phyloP scores from a whole-genome alignment of 2,329 filamentous ascomycete genomes.

The Penicillium sp. region DNA sequence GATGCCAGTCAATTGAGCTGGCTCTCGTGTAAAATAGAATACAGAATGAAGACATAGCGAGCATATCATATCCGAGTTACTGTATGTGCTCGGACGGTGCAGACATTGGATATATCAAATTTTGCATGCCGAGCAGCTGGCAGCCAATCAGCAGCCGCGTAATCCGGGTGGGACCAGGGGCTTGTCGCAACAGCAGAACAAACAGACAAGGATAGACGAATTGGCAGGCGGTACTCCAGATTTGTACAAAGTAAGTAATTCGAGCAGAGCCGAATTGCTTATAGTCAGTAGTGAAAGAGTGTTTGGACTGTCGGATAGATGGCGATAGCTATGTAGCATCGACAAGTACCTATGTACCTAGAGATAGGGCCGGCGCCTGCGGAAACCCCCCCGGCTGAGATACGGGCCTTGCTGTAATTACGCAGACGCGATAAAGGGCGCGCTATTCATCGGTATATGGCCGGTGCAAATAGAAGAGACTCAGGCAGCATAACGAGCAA shows the following conservation, averaged over 20 bases:
- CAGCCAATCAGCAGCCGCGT: background rate
- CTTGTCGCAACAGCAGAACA: background rate
- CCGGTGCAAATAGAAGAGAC: background rate
- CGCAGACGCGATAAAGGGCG: too few relatives aligned
- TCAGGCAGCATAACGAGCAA: too few relatives aligned
- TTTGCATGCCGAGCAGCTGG: background rate
- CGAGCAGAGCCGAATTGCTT: too few relatives aligned
- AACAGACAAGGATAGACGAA: background rate
- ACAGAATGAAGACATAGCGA: too few relatives aligned
- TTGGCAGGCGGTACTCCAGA: too few relatives aligned
- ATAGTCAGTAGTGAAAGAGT: too few relatives aligned
- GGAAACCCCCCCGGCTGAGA: background rate
- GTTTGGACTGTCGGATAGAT: background rate
- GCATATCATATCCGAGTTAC: too few relatives aligned
- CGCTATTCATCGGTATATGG: too few relatives aligned
- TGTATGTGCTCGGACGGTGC: too few relatives aligned
- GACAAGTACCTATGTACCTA: background rate
- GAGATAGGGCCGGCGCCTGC: background rate
- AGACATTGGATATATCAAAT: background rate
- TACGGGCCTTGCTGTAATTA: background rate
- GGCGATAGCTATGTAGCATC: background rate
- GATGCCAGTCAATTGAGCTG: too few relatives aligned
- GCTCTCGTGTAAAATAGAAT: too few relatives aligned
- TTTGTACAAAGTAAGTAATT: too few relatives aligned
- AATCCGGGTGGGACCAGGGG: slow-evolving; percentile 5